phyloP scores from a whole-genome alignment of 306 rosid species.

The Alnus glutinosa region DNA sequence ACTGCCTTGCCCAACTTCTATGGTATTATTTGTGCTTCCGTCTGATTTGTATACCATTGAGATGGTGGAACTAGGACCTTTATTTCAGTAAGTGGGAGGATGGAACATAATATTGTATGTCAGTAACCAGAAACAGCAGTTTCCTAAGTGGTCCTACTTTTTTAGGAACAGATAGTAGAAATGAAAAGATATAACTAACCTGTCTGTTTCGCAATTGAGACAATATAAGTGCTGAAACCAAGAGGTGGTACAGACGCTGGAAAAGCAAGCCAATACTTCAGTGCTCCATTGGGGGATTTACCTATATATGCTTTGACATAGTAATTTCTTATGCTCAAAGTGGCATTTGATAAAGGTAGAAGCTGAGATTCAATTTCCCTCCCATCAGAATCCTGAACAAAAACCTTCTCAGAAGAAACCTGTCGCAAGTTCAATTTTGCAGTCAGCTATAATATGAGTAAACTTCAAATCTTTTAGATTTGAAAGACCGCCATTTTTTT shows the following conservation, averaged over 20 bases:
- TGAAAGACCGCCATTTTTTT: background rate
- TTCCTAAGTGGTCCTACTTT: background rate
- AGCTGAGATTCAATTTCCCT: conserved; percentile 74
- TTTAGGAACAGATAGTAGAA: conserved; percentile 6
- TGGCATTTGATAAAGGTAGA: conserved; percentile 53
- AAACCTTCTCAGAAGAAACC: conserved; percentile 57
- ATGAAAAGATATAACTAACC: conserved; percentile 35
- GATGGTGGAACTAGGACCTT: conserved; percentile 47
- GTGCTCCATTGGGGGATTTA: conserved; percentile 48
- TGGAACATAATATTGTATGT: conserved; percentile 17
- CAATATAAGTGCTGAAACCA: conserved; percentile 78
- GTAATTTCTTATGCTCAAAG: conserved; percentile 51
- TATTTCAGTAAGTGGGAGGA: conserved; percentile 24
- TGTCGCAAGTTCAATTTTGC: conserved; percentile 33
- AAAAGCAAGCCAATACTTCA: conserved; percentile 78
- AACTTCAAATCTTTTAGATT: conserved; percentile 7
- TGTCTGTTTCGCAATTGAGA: conserved; percentile 46
- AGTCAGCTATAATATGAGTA: background rate
- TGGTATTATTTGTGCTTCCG: conserved; percentile 32
- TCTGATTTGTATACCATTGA: conserved; percentile 33
- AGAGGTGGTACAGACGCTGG: conserved; percentile 79
- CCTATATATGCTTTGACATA: conserved; percentile 60
- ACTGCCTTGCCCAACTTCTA: conserved; percentile 68
- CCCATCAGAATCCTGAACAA: conserved; percentile 67
- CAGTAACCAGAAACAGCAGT: conserved; percentile 22